Base-by-base conservation (phyloP, 2,329 filamentous ascomycete species). In the Davidsoniella neocaledoniae region DNA sequence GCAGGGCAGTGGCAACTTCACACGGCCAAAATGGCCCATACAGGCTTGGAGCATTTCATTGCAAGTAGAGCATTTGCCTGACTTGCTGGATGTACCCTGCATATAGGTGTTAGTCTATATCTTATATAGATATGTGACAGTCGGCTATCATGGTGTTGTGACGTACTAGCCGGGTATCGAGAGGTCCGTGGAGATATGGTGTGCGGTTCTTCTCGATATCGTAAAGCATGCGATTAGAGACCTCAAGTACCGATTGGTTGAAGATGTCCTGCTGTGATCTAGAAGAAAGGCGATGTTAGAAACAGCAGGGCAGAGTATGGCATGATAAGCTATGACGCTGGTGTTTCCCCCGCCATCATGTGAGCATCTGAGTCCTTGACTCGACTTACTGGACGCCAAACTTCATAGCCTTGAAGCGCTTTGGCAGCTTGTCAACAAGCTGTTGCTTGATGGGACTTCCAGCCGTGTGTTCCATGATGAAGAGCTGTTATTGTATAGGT, bases 11-110 rank as follows among this genome's bases (percentile, higher is more conserved):
- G 90, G 86, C 12, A 98, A 76, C 59, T 85, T 80, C 58, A 98
- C 83, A 65, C 95, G 83, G 43, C 91, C 91, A 60, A 96, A 98
- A 64, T 98, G 91, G 10, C 91, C 91, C 57, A 86, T 91, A 64
- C 91, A 98, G 56, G 82, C 79, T 58, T 86, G 77, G 26, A 96
- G 70, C 14, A 79, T 74, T 60, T 88, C 78, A 44, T 84, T 78
- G 62, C 91, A 98, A 12, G 91, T 96, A 41, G 77, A 70, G 63
- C 91, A 98, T 53, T 70, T 73, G 21, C 77, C 83, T 3, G 69
- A 74, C 66, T 96, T 96, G 62, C 78, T 86, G 14, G 88, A 94
- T 2, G 86, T 91, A 56, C 88, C 88, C 74, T 76, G 50, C 41
- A 16, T 39, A 26, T 16, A 25, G 43, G 9, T 52, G 49, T 43